Evolutionary conservation across 2,329 filamentous ascomycete species (phyloP), one percentile per base, ranked within the genome.

Genomic region (Volutella citrinella): DNA sequence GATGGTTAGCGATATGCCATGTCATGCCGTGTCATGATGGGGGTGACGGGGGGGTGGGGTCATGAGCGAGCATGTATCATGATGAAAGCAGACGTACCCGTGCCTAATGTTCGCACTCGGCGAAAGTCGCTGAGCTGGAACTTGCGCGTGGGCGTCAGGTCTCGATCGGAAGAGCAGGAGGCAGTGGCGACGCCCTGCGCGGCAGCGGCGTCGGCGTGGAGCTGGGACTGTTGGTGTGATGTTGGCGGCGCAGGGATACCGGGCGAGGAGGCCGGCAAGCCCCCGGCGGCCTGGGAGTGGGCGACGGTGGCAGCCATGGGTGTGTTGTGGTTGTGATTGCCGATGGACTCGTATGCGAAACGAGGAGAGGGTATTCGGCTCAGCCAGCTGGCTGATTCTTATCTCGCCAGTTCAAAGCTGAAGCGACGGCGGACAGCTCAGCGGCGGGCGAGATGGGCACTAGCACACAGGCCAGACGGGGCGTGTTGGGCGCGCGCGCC

Each of bases 81-180:
- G 17, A 23, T 17, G 18, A 30, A 12, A 21, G 37, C 27, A 7
- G 21, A 59, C 66, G 49, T 65, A 82, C 83, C 85, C 24, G 85
- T 90, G 43, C 82, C 86, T 44, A 91, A 66, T 10, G 86, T 90
- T 59, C 85, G 81, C 46, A 90, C 72, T 30, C 86, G 70, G 40
- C 78, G 71, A 57, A 90, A 90, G 64, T 89, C 82, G 25, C 56
- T 52, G 20, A 60, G 51, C 24, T 55, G 50, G 34, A 64, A 55
- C 31, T 49, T 56, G 36, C 38, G 56, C 15, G 50, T 54, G 22
- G 52, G 43, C 13, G 56, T 52, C 19, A 54, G 42, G n/a, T n/a
- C n/a, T n/a, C n/a, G n/a, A n/a, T n/a, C n/a, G n/a, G n/a, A 14
- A 54, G 45, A 19, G 46, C 36, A 35, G 47, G 42, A 23, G 34